phyloP scores from a whole-genome alignment of 129 eudicot species.

The Flaveria brownii region DNA sequence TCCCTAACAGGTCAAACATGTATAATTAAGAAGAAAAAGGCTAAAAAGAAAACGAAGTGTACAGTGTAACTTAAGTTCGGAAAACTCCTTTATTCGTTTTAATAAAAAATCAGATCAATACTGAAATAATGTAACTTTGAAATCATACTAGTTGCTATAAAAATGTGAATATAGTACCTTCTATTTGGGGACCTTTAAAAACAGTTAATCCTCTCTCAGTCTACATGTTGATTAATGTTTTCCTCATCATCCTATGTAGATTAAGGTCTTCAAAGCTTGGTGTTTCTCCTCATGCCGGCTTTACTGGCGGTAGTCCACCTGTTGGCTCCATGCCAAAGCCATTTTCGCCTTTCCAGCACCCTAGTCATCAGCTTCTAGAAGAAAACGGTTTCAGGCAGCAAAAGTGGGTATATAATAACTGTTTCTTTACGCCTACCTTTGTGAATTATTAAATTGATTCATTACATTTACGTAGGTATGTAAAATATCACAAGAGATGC shows the following conservation, averaged over 20 bases:
- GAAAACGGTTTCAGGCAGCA: slow-evolving; percentile 97
- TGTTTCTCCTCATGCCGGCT: slow-evolving; percentile 63
- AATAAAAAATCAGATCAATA: not conserved
- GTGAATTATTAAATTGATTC: slow-evolving; percentile 19
- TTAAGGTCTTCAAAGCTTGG: slow-evolving; percentile 77
- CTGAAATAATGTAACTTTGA: not conserved
- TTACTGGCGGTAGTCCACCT: slow-evolving; percentile 75
- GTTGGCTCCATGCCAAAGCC: slow-evolving; percentile 90
- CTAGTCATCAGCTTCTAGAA: slow-evolving; percentile 94
- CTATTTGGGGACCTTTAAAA: not conserved
- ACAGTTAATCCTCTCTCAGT: not conserved
- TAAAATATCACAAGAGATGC: slow-evolving; percentile 90
- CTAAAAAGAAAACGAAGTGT: not conserved
- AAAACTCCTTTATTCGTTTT: not conserved
- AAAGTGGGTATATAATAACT: slow-evolving; percentile 45
- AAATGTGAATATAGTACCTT: too few species aligned
- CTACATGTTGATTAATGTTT: slow-evolving; percentile 3
- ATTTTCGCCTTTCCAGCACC: slow-evolving; percentile 93
- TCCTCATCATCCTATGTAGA: slow-evolving; percentile 34
- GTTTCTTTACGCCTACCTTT: slow-evolving; percentile 9
- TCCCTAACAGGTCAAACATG: not conserved
- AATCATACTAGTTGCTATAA: too few species aligned
- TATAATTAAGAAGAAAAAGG: not conserved
- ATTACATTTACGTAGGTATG: slow-evolving; percentile 52
- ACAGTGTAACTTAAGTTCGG: not conserved